Evolutionary conservation across 192 early-diverging fungal species (phyloP).

Genomic region (Diversispora eburnea): DNA sequence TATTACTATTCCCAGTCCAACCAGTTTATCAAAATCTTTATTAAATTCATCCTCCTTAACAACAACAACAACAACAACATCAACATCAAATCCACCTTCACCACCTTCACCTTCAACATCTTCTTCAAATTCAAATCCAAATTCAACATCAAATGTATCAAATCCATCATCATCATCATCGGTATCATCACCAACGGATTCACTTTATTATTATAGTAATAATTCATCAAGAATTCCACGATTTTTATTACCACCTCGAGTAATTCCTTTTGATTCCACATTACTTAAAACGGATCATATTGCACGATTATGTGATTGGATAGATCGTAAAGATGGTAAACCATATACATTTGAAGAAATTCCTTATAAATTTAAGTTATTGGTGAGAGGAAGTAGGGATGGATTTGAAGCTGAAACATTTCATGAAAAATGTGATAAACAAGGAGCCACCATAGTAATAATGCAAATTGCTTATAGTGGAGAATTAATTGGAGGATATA

Average conservation of each 20-base stretch:
- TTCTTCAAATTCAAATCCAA: too few relatives aligned
- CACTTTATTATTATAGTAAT: too few relatives aligned
- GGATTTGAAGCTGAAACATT: conserved; percentile 12
- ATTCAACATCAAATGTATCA: too few relatives aligned
- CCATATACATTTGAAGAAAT: conserved; percentile 1
- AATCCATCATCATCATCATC: too few relatives aligned
- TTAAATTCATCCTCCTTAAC: too few relatives aligned
- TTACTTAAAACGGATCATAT: conserved; percentile 6
- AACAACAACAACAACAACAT: too few relatives aligned
- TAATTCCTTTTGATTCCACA: conserved; percentile 15
- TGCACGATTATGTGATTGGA: conserved; percentile 8
- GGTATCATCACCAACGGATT: too few relatives aligned
- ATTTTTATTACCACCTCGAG: not conserved
- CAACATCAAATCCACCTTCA: too few relatives aligned
- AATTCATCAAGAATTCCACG: not conserved
- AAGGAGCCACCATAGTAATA: conserved; percentile 25
- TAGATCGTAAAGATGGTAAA: conserved; percentile 19
- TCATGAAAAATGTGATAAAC: conserved; percentile 27
- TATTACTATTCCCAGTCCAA: not conserved
- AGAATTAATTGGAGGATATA: conserved; percentile 25
- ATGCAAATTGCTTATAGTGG: conserved; percentile 1
- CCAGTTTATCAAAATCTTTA: not conserved
- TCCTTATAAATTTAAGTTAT: conserved; percentile 22
- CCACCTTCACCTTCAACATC: too few relatives aligned
- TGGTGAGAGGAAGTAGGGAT: conserved; percentile 8